These are phyloP conservation scores for Candolleomyces eurysporus DNA, from an alignment of 768 basidiomycete genomes.

Conservation along the genomic window DNA sequence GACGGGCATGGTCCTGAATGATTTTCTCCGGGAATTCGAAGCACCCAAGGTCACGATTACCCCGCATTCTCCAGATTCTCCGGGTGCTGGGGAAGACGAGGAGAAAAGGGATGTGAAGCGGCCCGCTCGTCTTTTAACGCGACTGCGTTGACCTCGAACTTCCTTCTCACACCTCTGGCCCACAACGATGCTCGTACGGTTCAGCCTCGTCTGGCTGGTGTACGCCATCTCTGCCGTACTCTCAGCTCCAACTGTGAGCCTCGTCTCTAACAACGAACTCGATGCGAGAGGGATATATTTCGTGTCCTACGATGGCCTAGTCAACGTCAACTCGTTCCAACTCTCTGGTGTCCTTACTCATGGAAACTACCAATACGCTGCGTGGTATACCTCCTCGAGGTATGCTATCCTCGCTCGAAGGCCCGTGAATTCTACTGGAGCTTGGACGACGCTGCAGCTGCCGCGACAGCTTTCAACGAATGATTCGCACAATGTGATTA, in stretches of 20 bases:
- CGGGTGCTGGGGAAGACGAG: background rate
- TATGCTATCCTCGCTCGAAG: constrained; percentile 39
- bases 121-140: no score
- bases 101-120: background rate
- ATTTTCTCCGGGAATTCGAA: background rate
- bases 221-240: background rate
- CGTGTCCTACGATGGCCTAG: constrained; percentile 44
- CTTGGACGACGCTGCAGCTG: constrained; percentile 41
- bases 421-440: constrained; percentile 34
- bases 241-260: constrained; percentile 41
- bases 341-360: constrained; percentile 39
- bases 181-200: background rate
- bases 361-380: constrained; percentile 40
- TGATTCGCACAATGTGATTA: constrained; percentile 46
- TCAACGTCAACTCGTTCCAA: constrained; percentile 49
- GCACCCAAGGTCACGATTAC: background rate
- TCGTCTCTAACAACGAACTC: constrained; percentile 35
- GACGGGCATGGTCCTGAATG: background rate
- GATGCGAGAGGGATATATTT: constrained; percentile 43
- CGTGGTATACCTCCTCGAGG: constrained; percentile 44
- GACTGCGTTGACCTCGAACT: no score
- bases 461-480: constrained; percentile 38
- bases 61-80: background rate
- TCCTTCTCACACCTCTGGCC: background rate
- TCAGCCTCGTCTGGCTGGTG: background rate